Conservation (phyloP, 352 stramenopile species). For the Phytophthora citricola region DNA sequence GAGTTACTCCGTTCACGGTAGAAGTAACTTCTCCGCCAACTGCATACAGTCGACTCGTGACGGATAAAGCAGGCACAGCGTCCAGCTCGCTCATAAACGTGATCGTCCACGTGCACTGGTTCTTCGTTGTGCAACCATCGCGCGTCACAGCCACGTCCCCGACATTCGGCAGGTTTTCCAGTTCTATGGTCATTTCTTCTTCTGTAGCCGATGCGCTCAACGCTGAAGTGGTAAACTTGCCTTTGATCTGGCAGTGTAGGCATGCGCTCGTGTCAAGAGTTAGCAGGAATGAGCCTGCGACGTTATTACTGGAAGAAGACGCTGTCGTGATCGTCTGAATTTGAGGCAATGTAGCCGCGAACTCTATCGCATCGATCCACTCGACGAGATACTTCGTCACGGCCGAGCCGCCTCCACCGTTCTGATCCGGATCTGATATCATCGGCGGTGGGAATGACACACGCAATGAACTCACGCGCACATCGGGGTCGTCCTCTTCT, state of each 20-base stretch:
- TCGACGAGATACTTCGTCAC: slow-evolving; percentile 94
- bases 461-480: slow-evolving; percentile 83
- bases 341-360: slow-evolving; percentile 59
- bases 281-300: slow-evolving; percentile 81
- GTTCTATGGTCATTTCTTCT: slow-evolving; percentile 69
- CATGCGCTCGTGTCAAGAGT: slow-evolving; percentile 88
- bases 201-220: slow-evolving; percentile 76
- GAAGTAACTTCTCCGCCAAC: slow-evolving; percentile 47
- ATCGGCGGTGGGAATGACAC: slow-evolving; percentile 82
- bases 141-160: slow-evolving; percentile 86
- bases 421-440: slow-evolving; percentile 60
- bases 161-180: slow-evolving; percentile 95
- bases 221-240: slow-evolving; percentile 59
- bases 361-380: slow-evolving; percentile 87
- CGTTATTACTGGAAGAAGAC: slow-evolving; percentile 29
- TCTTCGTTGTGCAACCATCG: slow-evolving; percentile 43
- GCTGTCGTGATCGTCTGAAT: slow-evolving; percentile 74
- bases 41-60: slow-evolving; percentile 58
- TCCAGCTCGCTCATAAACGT: slow-evolving; percentile 81
- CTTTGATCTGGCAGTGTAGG: slow-evolving; percentile 77
- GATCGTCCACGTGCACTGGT: slow-evolving; percentile 82
- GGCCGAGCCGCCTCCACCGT: slow-evolving; percentile 84
- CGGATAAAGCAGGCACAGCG: slow-evolving; percentile 53
- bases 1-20: slow-evolving; percentile 35
- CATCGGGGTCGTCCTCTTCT: slow-evolving; percentile 49